These are phyloP conservation scores for Rhynchospora tenuis DNA, from an alignment of 176 grass and related monocot species.

Conservation along the genomic window DNA sequence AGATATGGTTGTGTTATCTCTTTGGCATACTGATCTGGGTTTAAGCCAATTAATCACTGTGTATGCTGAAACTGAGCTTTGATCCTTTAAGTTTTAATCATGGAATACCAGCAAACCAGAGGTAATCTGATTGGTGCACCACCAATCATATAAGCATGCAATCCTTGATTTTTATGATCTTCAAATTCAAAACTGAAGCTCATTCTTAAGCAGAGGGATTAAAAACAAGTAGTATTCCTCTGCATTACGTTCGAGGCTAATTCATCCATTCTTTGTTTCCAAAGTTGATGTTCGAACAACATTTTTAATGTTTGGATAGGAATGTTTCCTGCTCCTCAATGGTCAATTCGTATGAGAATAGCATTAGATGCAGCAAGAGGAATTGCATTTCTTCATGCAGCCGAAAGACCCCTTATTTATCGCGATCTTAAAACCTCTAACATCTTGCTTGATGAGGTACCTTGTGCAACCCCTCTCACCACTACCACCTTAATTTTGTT, in stretches of 20 bases:
- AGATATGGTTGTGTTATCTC: not conserved
- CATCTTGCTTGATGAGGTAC: constrained; percentile 66
- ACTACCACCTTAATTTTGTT: not conserved
- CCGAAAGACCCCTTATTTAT: constrained; percentile 60
- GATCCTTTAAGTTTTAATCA: not conserved
- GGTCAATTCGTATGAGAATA: constrained; percentile 44
- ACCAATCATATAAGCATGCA: not conserved
- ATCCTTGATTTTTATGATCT: not conserved
- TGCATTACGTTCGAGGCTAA: not conserved
- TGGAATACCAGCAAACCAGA: not conserved
- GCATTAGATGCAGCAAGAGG: constrained; percentile 52
- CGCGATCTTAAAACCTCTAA: constrained; percentile 84
- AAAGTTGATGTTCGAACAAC: not conserved
- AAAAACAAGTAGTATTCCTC: not conserved
- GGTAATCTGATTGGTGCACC: not conserved
- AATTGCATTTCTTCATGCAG: constrained; percentile 67
- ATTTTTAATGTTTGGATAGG: constrained; percentile 18
- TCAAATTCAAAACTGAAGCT: not conserved
- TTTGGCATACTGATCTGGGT: not conserved
- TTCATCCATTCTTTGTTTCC: not conserved
- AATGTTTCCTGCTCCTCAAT: constrained; percentile 42
- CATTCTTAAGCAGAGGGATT: not conserved
- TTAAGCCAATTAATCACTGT: not conserved
- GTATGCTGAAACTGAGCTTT: not conserved
- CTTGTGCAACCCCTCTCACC: not conserved